A percentile compares a stretch with the other conserved stretches of the same genome.
Evolutionary conservation across 2,329 filamentous ascomycete species (phyloP).

Genomic region (Coleophoma cylindrospora): DNA sequence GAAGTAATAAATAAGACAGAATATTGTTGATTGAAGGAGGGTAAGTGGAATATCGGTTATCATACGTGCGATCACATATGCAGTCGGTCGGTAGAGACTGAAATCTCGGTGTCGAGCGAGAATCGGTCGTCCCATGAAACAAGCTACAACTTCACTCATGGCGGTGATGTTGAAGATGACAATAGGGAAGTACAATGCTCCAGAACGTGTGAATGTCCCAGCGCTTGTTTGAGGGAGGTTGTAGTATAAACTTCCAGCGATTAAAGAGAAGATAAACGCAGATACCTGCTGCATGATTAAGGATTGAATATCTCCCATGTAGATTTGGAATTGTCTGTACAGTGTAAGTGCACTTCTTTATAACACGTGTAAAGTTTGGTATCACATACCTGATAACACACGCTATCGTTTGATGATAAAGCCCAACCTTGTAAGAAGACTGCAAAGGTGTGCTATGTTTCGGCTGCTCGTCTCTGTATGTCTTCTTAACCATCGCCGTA

Average conservation of each 20-base stretch:
- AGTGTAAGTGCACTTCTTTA: conserved; percentile 9
- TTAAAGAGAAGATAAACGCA: conserved; percentile 20
- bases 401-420: conserved; percentile 42
- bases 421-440: conserved; percentile 46
- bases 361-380: conserved; percentile 16
- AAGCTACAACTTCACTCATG: conserved; percentile 27
- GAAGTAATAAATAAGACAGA: conserved; percentile 54
- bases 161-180: conserved; percentile 5
- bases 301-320: too few relatives aligned
- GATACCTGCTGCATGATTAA: too few relatives aligned
- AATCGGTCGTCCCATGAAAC: conserved; percentile 23
- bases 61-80: conserved; percentile 62
- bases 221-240: conserved; percentile 45
- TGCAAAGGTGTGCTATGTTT: conserved; percentile 32
- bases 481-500: not conserved
- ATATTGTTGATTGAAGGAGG: conserved; percentile 60
- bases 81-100: conserved; percentile 26
- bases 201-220: conserved; percentile 47
- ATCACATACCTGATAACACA: conserved; percentile 30
- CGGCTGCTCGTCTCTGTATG: conserved; percentile 31
- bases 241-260: conserved; percentile 43
- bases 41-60: conserved; percentile 80
- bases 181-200: conserved; percentile 22
- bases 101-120: conserved; percentile 28
- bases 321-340: conserved; percentile 26